These are phyloP conservation scores for Fraxinus sp. DNA, from an alignment of 305 asterid genomes.

Conservation along the genomic window DNA sequence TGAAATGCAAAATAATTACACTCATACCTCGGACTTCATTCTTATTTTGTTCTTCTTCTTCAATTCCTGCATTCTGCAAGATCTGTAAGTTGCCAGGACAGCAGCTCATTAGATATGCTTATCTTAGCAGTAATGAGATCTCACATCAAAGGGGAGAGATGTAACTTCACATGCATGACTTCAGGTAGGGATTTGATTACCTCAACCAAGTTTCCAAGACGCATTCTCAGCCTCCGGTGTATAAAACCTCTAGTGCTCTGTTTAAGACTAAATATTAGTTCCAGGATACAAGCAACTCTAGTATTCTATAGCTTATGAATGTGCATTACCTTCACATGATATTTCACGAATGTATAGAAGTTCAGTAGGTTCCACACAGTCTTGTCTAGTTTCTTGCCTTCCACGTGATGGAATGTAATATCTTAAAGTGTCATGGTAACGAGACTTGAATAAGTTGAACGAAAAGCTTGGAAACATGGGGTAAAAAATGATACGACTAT, in stretches of 20 bases:
- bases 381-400: slow-evolving; percentile 81
- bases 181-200: slow-evolving; percentile 33
- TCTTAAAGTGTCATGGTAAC: slow-evolving; percentile 41
- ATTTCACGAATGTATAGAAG: slow-evolving; percentile 68
- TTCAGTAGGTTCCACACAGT: slow-evolving; percentile 89
- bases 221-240: slow-evolving; percentile 76
- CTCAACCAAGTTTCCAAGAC: slow-evolving; percentile 67
- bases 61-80: slow-evolving; percentile 36
- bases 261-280: slow-evolving; percentile 28
- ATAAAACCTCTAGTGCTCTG: slow-evolving; percentile 80
- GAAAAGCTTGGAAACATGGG: not conserved
- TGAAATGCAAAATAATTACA: slow-evolving; percentile 5
- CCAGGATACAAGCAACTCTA: not conserved
- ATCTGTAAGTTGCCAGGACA: slow-evolving; percentile 43
- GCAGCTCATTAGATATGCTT: not conserved
- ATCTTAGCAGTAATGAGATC: not conserved
- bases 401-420: slow-evolving; percentile 57
- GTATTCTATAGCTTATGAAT: slow-evolving; percentile 6
- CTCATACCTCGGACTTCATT: slow-evolving; percentile 40
- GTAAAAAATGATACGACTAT: not conserved
- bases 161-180: not conserved
- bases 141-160: not conserved
- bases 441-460: slow-evolving; percentile 10
- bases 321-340: slow-evolving; percentile 73
- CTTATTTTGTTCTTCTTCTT: slow-evolving; percentile 42